Percentiles rank a stretch among this genome's conserved stretches.
These are phyloP conservation scores for Globisporangium rhizosaccharum DNA, from an alignment of 352 stramenopile species.

Conservation along the genomic window DNA sequence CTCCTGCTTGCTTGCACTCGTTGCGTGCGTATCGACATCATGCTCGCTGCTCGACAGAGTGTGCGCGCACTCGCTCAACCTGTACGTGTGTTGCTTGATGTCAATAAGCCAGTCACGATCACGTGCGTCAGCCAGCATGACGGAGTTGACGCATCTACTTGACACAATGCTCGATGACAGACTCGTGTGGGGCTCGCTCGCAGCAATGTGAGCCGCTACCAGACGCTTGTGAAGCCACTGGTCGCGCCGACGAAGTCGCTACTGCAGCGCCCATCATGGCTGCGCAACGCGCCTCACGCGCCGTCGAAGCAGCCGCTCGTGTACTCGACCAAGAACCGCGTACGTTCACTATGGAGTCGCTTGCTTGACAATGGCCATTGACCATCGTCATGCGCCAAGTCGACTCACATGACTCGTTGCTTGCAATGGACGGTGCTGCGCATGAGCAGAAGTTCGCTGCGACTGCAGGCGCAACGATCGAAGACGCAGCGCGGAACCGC, in stretches of 20 bases:
- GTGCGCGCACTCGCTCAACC: constrained; percentile 2
- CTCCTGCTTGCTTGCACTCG: not conserved
- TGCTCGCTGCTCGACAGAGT: constrained; percentile 12
- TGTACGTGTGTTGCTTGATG: not conserved
- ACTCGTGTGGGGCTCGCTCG: constrained; percentile 3
- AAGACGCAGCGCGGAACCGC: constrained; percentile 80
- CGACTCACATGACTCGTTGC: not conserved
- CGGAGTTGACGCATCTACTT: not conserved
- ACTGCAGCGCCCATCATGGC: constrained; percentile 20
- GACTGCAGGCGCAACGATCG: constrained; percentile 51
- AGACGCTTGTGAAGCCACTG: constrained; percentile 50
- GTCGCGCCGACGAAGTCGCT: constrained; percentile 25
- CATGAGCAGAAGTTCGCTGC: constrained; percentile 38
- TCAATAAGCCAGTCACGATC: not conserved
- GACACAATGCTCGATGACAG: not conserved
- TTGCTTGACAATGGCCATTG: not conserved
- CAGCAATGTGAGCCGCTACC: constrained; percentile 35
- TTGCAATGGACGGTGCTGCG: not conserved
- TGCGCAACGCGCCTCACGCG: constrained; percentile 24
- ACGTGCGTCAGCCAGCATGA: not conserved
- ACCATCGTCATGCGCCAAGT: not conserved
- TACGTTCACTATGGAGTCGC: constrained; percentile 20
- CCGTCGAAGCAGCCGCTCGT: constrained; percentile 38
- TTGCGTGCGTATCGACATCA: not conserved
- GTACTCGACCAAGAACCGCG: constrained; percentile 70